These are phyloP conservation scores for Hypomyces rosellus DNA, from an alignment of 2,329 filamentous ascomycete genomes.

Conservation along the genomic window DNA sequence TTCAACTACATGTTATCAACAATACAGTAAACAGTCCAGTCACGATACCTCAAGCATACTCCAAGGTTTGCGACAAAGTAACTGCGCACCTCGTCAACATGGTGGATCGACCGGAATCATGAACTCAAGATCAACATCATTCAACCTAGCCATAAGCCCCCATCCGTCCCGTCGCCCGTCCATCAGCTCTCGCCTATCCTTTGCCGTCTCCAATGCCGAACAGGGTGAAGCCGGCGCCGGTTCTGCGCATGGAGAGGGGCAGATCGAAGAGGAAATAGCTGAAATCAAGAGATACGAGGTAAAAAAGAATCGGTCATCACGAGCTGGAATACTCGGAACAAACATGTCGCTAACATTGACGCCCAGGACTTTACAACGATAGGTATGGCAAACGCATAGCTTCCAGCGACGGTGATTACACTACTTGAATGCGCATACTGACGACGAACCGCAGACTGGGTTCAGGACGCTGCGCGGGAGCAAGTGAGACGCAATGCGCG, in stretches of 20 bases:
- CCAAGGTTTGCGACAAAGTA: too few relatives aligned
- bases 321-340: neutral
- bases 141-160: slow-evolving; percentile 25
- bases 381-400: slow-evolving; percentile 41
- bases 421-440: slow-evolving; percentile 23
- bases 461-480: slow-evolving; percentile 91
- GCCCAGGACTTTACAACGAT: slow-evolving; percentile 84
- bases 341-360: slow-evolving; percentile 23
- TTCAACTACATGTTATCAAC: neutral
- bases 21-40: neutral
- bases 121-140: slow-evolving; percentile 49
- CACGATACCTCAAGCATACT: neutral
- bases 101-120: slow-evolving; percentile 35
- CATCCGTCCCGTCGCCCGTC: slow-evolving; percentile 46
- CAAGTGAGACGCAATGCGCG: slow-evolving; percentile 73
- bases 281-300: slow-evolving; percentile 97
- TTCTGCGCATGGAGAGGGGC: slow-evolving; percentile 52
- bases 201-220: slow-evolving; percentile 60
- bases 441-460: slow-evolving; percentile 63
- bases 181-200: slow-evolving; percentile 59
- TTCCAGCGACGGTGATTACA: slow-evolving; percentile 7
- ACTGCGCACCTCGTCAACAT: slow-evolving; percentile 26
- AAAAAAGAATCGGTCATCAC: slow-evolving; percentile 14
- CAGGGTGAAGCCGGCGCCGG: slow-evolving; percentile 50
- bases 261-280: slow-evolving; percentile 89